Evolutionary conservation across 2,329 filamentous ascomycete genomes (phyloP).

Genomic region (Claviceps sp.): DNA sequence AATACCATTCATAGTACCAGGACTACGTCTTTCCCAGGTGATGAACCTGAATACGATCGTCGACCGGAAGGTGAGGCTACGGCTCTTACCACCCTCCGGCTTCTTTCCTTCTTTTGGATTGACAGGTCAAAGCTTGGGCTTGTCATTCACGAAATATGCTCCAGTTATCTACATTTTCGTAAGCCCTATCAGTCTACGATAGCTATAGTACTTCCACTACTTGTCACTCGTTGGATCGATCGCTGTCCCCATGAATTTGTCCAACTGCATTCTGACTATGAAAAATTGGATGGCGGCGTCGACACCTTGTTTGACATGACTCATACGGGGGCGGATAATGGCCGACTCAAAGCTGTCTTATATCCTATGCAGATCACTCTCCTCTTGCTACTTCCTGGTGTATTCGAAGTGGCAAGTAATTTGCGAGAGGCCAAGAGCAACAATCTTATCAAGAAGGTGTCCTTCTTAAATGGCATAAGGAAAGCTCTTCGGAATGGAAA

Average conservation of each 20-base stretch:
- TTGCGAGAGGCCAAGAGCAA: conserved; percentile 49
- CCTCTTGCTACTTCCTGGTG: conserved; percentile 51
- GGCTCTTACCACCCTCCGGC: conserved; percentile 40
- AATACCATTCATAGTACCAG: conserved; percentile 37
- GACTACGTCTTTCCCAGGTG: conserved; percentile 26
- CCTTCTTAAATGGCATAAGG: conserved; percentile 48
- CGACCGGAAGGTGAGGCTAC: conserved; percentile 35
- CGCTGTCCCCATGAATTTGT: conserved; percentile 52
- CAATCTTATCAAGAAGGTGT: conserved; percentile 51
- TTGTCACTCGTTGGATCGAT: conserved; percentile 54
- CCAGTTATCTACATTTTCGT: conserved; percentile 52
- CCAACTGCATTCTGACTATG: conserved; percentile 44
- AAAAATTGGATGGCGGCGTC: conserved; percentile 48
- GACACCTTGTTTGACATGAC: conserved; percentile 60
- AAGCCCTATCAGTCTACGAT: conserved; percentile 51
- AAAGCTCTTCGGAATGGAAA: conserved; percentile 52
- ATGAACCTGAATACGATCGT: conserved; percentile 20
- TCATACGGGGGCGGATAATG: conserved; percentile 45
- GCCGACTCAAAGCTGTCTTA: conserved; percentile 39
- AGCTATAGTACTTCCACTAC: conserved; percentile 45
- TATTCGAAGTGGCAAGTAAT: conserved; percentile 57
- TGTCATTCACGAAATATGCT: conserved; percentile 52
- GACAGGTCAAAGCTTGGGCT: conserved; percentile 47
- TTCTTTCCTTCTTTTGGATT: conserved; percentile 52
- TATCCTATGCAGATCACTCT: conserved; percentile 51